Evolutionary conservation across 2,329 filamentous ascomycete genomes (phyloP).

Genomic region (Ceratocystis diversiconidia): DNA sequence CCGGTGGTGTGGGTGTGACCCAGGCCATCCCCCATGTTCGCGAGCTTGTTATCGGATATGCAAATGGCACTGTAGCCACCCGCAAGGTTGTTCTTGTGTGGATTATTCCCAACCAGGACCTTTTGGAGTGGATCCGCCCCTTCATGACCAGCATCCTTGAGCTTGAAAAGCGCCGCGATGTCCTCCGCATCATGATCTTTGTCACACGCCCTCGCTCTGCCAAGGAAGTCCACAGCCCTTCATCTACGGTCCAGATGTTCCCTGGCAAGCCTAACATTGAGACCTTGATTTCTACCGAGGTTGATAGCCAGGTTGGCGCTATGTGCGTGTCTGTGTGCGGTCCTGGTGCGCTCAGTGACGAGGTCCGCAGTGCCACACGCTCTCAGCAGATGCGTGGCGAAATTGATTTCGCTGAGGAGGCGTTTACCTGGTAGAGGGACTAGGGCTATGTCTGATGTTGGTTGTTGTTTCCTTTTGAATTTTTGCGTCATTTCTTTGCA

Average conservation of each 20-base stretch:
- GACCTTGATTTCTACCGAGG: slow-evolving; percentile 57
- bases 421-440: slow-evolving; percentile 44
- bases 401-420: slow-evolving; percentile 68
- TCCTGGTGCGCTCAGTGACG: slow-evolving; percentile 58
- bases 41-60: slow-evolving; percentile 54
- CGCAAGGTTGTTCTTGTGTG: slow-evolving; percentile 62
- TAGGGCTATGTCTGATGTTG: neutral
- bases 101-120: slow-evolving; percentile 66
- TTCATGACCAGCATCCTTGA: slow-evolving; percentile 72
- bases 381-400: slow-evolving; percentile 48
- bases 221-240: slow-evolving; percentile 69
- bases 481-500: neutral
- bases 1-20: slow-evolving; percentile 68
- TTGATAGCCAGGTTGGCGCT: slow-evolving; percentile 58
- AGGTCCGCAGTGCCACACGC: slow-evolving; percentile 55
- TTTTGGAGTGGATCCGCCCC: slow-evolving; percentile 68
- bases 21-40: slow-evolving; percentile 65
- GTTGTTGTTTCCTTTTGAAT: slow-evolving; percentile 10
- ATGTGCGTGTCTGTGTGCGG: slow-evolving; percentile 65
- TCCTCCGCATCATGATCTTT: slow-evolving; percentile 64
- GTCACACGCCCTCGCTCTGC: slow-evolving; percentile 60
- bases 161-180: slow-evolving; percentile 59
- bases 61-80: slow-evolving; percentile 54
- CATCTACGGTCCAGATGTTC: slow-evolving; percentile 70
- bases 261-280: slow-evolving; percentile 63